Evolutionary conservation across 805 yeast species (phyloP).

Genomic region (Saccharomycopsis sp.): DNA sequence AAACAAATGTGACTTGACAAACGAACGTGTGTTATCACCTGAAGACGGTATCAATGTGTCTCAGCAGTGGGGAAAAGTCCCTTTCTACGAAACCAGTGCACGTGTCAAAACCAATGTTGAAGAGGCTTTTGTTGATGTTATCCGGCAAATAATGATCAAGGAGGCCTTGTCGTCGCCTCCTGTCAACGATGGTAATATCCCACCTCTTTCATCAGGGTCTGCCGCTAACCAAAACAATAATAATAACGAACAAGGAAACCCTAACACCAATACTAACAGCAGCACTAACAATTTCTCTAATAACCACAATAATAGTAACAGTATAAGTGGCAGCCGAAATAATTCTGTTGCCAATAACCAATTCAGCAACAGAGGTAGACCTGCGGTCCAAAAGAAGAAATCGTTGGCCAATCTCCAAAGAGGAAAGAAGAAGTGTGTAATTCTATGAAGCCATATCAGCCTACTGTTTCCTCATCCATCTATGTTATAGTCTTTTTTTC

Average conservation of each 20-base stretch:
- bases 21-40: conserved; percentile 67
- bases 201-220: neutral
- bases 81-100: conserved; percentile 93
- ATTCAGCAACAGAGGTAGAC: neutral
- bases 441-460: conserved; percentile 6
- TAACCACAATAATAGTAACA: neutral
- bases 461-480: neutral
- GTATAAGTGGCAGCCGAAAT: neutral
- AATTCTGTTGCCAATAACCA: neutral
- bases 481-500: neutral
- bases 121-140: conserved; percentile 83
- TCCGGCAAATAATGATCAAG: conserved; percentile 79
- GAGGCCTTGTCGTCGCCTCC: conserved; percentile 33
- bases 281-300: neutral
- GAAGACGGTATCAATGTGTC: conserved; percentile 81
- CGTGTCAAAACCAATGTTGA: conserved; percentile 83
- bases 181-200: conserved; percentile 4
- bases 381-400: conserved; percentile 15
- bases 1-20: conserved; percentile 78
- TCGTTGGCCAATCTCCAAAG: conserved; percentile 16
- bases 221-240: conserved; percentile 3
- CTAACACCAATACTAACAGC: neutral
- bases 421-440: conserved; percentile 20
- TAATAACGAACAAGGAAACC: neutral
- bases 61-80: conserved; percentile 81